A percentile compares a stretch with the other conserved stretches of the same genome.
Conservation (phyloP, 768 basidiomycete species). For the Clathrus columnatus region DNA sequence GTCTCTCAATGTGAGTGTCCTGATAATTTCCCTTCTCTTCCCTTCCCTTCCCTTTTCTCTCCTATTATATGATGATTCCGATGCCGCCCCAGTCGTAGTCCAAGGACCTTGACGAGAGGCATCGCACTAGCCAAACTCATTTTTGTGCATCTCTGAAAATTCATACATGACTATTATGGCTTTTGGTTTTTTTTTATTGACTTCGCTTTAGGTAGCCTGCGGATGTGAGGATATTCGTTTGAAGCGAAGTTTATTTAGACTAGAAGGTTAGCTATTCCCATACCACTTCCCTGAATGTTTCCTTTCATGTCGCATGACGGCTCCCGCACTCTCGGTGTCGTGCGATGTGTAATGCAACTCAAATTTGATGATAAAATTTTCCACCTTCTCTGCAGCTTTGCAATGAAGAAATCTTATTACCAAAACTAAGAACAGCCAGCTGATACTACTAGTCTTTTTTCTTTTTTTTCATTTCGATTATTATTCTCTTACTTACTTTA, state of each 20-base stretch:
- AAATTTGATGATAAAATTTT: constrained; percentile 37
- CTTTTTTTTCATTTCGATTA: not conserved
- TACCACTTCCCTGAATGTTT: not conserved
- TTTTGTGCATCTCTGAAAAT: constrained; percentile 50
- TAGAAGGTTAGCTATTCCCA: not conserved
- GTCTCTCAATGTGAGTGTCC: not conserved
- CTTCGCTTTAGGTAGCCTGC: no score
- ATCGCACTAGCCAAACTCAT: constrained; percentile 55
- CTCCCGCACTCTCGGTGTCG: no score
- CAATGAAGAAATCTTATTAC: constrained; percentile 34
- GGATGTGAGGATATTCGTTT: no score
- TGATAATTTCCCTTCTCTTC: not conserved
- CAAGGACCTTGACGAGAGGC: constrained; percentile 51
- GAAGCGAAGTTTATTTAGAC: no score
- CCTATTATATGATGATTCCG: constrained; percentile 42
- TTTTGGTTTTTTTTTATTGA: not conserved
- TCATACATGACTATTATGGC: not conserved
- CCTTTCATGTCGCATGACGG: not conserved
- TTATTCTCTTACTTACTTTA: no score
- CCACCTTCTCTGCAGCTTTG: constrained; percentile 35
- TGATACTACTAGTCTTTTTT: constrained; percentile 26
- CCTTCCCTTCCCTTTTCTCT: not conserved
- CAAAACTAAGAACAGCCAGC: constrained; percentile 57
- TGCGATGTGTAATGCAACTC: not conserved
- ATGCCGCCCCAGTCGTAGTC: constrained; percentile 75